Conservation (phyloP, 2,329 filamentous ascomycete genomes). For the Cercospora nicotianae region DNA sequence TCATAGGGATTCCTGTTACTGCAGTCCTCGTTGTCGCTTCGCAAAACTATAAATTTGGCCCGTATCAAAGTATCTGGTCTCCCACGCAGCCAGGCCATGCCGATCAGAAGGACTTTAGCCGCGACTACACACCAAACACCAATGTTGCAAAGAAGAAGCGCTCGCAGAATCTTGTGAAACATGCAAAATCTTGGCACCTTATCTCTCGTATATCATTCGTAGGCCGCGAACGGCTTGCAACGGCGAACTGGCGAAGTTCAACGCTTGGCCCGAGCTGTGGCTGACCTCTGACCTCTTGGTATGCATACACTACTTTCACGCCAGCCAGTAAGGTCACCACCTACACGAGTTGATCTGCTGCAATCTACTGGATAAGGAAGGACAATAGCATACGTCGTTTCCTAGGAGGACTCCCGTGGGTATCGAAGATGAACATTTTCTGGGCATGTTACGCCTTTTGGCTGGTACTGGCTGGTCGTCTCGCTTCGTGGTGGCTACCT, state of each 20-base stretch:
- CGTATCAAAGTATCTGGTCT: neutral
- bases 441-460: neutral
- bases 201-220: constrained; percentile 4
- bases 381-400: neutral
- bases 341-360: neutral
- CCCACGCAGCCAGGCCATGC: neutral
- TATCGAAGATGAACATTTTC: neutral
- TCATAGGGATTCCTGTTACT: neutral
- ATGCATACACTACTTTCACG: constrained; percentile 4
- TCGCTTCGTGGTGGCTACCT: neutral
- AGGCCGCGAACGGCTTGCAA: constrained; percentile 1
- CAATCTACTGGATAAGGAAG: constrained; percentile 4
- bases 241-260: constrained; percentile 3
- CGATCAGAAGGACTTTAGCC: neutral
- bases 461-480: constrained; percentile 3
- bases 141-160: neutral
- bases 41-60: neutral
- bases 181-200: neutral
- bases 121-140: neutral
- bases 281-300: neutral
- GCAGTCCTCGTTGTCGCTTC: neutral
- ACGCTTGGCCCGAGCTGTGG: constrained; percentile 2
- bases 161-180: neutral
- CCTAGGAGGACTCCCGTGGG: neutral
- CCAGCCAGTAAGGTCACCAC: neutral